phyloP scores from a whole-genome alignment of 2,329 filamentous ascomycete species.

The Cladosporium sp. region DNA sequence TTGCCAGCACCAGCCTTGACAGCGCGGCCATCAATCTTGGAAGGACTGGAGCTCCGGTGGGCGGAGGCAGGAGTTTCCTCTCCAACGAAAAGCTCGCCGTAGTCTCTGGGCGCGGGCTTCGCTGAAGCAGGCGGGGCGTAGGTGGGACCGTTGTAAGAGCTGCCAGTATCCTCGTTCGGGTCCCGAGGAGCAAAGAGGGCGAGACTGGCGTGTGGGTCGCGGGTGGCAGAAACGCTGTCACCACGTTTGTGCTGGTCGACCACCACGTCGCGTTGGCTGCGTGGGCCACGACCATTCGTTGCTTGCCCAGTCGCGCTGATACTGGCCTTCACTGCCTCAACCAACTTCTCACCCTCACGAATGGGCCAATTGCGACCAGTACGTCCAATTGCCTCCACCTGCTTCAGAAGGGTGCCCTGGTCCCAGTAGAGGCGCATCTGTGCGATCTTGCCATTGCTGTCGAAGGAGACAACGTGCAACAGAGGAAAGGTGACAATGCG shows the following conservation, averaged over 20 bases:
- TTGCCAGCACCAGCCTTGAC: constrained; percentile 48
- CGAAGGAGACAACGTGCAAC: constrained; percentile 88
- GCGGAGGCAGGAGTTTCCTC: constrained; percentile 37
- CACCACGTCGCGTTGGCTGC: constrained; percentile 23
- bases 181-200: constrained; percentile 70
- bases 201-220: constrained; percentile 59
- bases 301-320: constrained; percentile 27
- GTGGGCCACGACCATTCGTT: constrained; percentile 14
- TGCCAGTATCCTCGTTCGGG: constrained; percentile 48
- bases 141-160: constrained; percentile 44
- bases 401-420: constrained; percentile 85
- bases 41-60: constrained; percentile 28
- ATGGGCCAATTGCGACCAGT: constrained; percentile 94
- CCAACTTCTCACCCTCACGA: constrained; percentile 77
- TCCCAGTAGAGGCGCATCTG: constrained; percentile 94
- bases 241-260: constrained; percentile 26
- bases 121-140: constrained; percentile 61
- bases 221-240: constrained; percentile 31
- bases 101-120: constrained; percentile 64
- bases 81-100: constrained; percentile 63
- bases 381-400: constrained; percentile 88
- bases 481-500: constrained; percentile 72
- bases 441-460: constrained; percentile 68
- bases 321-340: constrained; percentile 51
- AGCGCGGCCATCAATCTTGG: constrained; percentile 33